Base-by-base conservation (phyloP, 352 stramenopile genomes). In the Phytophthora cryptogea region DNA sequence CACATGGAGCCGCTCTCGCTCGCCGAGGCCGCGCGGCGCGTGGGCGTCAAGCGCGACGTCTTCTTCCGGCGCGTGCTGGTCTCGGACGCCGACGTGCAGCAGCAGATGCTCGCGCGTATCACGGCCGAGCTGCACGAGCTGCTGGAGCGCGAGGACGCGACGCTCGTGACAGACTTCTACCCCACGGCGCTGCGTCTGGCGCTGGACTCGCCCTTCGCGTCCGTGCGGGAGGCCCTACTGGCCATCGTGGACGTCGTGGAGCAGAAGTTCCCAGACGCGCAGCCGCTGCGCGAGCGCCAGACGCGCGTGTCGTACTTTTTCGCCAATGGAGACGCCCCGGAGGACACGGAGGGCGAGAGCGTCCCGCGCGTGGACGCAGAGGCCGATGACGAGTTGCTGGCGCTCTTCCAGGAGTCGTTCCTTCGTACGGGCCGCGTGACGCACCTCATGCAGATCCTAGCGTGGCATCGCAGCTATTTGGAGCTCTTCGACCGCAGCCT, bases 11-110 rank as follows among this genome's bases (percentile, higher is more conserved):
- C 55, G 48, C 60, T 80, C 48, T 62, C 67, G 48, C 61, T 74
- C 56, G 62, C 78, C 37, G 74, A 87, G 55, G 73, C 73, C 36
- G 59, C 73, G 44, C 72, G 72, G 6, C 81, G 76, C 51, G 72
- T 92, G 39, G 71, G 74, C 50, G 80, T 86, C n/a, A 78, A 89
- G 58, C 76, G 84, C 49, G 82, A 95, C 51, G 76, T 78, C 8
- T 95, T 95, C 59, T 95, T 95, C 60, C 86, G 83, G 2, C 83
- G 86, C 16, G 63, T 95, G 41, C 56, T 89, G 14, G 83, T 92
- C 23, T 80, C 77, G 0, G 83, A 92, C 56, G 54, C 68, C 4
- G 58, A 70, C 33, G 74, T 89, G 44, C 83, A 90, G 64, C 76
- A 76, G 59, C 56, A 83, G 41, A 86, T 90, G 78, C 63, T 83